A percentile compares a stretch with the other conserved stretches of the same genome.
Evolutionary conservation across 495 filamentous ascomycete genomes (phyloP).

Genomic region (Chaetomium tenue): DNA sequence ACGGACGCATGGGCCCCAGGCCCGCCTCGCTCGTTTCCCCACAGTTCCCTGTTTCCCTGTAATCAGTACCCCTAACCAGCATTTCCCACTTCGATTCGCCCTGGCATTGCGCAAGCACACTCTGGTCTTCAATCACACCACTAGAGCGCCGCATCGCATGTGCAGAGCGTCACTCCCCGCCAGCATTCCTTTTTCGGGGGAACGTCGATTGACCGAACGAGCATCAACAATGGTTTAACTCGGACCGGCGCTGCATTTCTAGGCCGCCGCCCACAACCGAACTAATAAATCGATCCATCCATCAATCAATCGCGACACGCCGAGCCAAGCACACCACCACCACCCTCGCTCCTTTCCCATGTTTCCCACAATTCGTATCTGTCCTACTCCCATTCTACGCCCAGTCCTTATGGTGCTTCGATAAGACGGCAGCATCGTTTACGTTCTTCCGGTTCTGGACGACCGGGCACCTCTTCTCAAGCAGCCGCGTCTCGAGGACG

Average conservation of each 20-base stretch:
- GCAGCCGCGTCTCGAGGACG: conserved; percentile 38
- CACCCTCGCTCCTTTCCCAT: conserved; percentile 22
- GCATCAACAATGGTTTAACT: conserved; percentile 19
- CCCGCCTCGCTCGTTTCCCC: neutral
- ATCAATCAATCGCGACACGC: conserved; percentile 8
- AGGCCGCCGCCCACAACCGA: neutral
- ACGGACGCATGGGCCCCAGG: neutral
- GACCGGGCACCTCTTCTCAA: conserved; percentile 20
- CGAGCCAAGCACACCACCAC: conserved; percentile 22
- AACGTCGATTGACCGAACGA: conserved; percentile 17
- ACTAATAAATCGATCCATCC: neutral
- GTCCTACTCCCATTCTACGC: neutral
- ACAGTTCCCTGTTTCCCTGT: conserved; percentile 4
- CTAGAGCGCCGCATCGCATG: conserved; percentile 29
- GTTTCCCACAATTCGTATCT: conserved; percentile 10
- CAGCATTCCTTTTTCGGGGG: conserved; percentile 20
- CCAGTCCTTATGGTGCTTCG: conserved; percentile 5
- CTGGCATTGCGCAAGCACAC: neutral
- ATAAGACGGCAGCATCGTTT: conserved; percentile 4
- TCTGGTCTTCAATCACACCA: conserved; percentile 13
- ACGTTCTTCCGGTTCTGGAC: neutral
- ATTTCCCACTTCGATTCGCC: conserved; percentile 15
- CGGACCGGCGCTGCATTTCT: neutral
- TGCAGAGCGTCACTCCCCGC: conserved; percentile 21
- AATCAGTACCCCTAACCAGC: conserved; percentile 4